Base-by-base conservation (phyloP, 768 basidiomycete species). In the Boletus sp. region DNA sequence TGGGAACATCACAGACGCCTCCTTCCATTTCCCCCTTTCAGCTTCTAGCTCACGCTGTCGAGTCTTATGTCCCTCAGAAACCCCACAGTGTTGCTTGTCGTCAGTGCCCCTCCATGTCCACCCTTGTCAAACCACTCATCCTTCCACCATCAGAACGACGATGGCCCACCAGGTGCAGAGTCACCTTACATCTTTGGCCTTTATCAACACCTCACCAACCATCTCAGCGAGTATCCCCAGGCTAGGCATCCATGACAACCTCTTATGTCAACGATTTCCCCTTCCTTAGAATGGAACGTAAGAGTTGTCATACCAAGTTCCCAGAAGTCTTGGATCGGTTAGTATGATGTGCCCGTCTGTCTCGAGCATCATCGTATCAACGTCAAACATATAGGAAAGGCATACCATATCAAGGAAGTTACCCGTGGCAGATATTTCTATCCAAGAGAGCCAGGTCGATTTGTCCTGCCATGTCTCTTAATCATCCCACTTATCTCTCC, bases 281-380 rank as follows among this genome's bases (percentile, higher is more conserved):
- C 14, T 45, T 20, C 40, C 49, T 29, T 59, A 88, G 90, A 86
- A 14, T 91, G 87, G 86, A 77, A 89, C 63, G 88, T 92, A 39
- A 87, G 83, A 66, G 91, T 92, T 15, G 87, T 92, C 53, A 75
- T 92, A 28, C 90, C 90, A 14, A 89, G 84, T 62, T 78, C 86
- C 10, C 91, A 94, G 67, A 92, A 90, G 69, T 90, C 89, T 37
- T 94, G 92, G 91, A 92, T 94, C 35, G 92, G 91, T 89, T 57
- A 51, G 77, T 67, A 40, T 20, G 24, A 39, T 45, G 20, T 30
- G 55, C 35, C 29, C 29, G 28, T 40, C 44, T 37, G 29, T 32
- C 18, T 48, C 30, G 44, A 11, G n/a, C 29, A 33, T 32, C 18
- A 24, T 29, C 39, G 24, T 58, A 54, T 35, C 55, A 30, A 44